phyloP scores from a whole-genome alignment of 2,329 filamentous ascomycete species.

The Venturia aucupariae region DNA sequence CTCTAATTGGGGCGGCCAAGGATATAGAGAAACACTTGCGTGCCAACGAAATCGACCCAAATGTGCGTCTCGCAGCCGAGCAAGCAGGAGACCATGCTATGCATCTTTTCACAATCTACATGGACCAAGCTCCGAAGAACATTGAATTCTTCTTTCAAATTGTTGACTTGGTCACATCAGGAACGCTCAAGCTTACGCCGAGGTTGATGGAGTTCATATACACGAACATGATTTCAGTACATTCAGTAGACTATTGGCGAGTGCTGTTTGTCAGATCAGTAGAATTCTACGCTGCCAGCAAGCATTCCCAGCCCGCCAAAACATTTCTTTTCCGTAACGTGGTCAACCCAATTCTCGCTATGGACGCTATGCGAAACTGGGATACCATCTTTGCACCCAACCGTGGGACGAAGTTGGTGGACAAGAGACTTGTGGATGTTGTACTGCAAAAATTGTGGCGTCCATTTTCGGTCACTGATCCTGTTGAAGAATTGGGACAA shows the following conservation, averaged over 20 bases:
- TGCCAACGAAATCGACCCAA: conserved; percentile 55
- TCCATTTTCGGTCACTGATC: conserved; percentile 66
- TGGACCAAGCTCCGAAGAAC: conserved; percentile 65
- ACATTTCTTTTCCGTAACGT: conserved; percentile 86
- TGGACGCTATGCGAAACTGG: conserved; percentile 87
- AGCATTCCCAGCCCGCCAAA: conserved; percentile 70
- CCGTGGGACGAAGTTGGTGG: conserved; percentile 64
- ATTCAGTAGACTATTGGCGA: conserved; percentile 80
- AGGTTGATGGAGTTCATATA: conserved; percentile 77
- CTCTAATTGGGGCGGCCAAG: conserved; percentile 57
- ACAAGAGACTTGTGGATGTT: conserved; percentile 77
- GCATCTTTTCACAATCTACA: conserved; percentile 70
- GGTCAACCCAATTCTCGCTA: conserved; percentile 91
- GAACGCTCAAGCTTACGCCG: conserved; percentile 70
- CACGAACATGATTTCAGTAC: conserved; percentile 68
- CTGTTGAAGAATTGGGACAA: conserved; percentile 72
- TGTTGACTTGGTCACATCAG: conserved; percentile 72
- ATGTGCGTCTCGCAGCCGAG: conserved; percentile 72
- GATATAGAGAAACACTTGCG: conserved; percentile 69
- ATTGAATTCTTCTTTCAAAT: conserved; percentile 77
- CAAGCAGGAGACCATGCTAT: conserved; percentile 86
- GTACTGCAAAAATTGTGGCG: conserved; percentile 94
- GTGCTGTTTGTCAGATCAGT: conserved; percentile 75
- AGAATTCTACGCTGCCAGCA: conserved; percentile 70
- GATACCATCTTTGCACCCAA: conserved; percentile 43